Percentiles rank a stretch among this genome's conserved stretches.
These are phyloP conservation scores for Botrytis cinerea DNA, from an alignment of 2,329 filamentous ascomycete genomes.

Conservation along the genomic window DNA sequence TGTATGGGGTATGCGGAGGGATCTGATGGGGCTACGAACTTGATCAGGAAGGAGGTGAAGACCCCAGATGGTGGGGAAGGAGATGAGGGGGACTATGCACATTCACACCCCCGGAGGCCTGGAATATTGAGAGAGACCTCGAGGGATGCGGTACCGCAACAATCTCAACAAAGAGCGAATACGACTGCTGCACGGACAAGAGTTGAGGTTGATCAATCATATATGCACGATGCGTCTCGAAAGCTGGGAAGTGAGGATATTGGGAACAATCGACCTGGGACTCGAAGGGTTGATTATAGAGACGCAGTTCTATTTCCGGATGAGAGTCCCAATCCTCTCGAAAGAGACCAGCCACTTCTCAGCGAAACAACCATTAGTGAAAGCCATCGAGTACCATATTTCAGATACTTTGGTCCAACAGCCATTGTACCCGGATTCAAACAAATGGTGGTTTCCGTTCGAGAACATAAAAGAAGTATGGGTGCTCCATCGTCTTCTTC, in stretches of 20 bases:
- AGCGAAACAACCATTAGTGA: conserved; percentile 42
- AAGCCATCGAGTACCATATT: conserved; percentile 76
- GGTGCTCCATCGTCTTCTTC: conserved; percentile 36
- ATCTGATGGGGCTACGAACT: conserved; percentile 30
- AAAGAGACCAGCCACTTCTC: conserved; percentile 12
- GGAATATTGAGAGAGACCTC: neutral
- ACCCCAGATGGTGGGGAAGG: conserved; percentile 43
- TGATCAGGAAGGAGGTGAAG: conserved; percentile 35
- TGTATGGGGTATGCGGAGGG: conserved; percentile 65
- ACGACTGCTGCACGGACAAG: neutral
- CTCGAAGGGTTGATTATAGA: conserved; percentile 27
- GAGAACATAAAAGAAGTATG: conserved; percentile 62
- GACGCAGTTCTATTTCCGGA: conserved; percentile 35
- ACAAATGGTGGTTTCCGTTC: conserved; percentile 82
- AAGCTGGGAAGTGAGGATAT: neutral
- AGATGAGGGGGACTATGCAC: conserved; percentile 41
- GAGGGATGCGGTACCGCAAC: conserved; percentile 11
- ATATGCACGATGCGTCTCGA: neutral
- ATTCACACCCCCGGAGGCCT: neutral
- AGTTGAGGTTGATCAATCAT: neutral
- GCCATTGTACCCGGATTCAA: conserved; percentile 91
- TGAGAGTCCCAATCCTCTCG: conserved; percentile 40
- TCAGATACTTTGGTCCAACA: conserved; percentile 86
- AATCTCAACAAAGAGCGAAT: conserved; percentile 7
- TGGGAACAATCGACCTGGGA: neutral